Evolutionary conservation across 441 rosid genomes (phyloP), one percentile per base, ranked within the genome.

Genomic region (Raphanus hybrid): DNA sequence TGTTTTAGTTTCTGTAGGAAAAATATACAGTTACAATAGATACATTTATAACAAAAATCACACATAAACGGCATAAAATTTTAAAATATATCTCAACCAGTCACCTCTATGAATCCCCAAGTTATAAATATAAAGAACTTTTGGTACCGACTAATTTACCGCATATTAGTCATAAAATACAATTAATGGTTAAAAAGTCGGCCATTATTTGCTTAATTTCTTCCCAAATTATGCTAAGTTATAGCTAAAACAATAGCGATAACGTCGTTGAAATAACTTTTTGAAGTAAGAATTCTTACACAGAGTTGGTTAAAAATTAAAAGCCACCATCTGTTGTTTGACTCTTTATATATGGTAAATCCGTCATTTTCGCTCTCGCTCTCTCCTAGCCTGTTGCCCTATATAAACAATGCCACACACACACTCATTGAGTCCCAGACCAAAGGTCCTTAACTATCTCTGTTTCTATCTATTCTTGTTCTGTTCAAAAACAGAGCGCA

Each of bases 401-500:
- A 80, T 80, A 80, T 76, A 76, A 71, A 80, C 74, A 65, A 71
- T 14, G 32, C 58, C 73, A 52, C 43, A 75, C 67, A 75, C 67
- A 43, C 32, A 75, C 29, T 67, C 81, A 66, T 57, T 67, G 43
- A 75, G 77, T 76, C 76, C 3, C 78, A 69, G 62, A 55, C 71
- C 66, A 67, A 3, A 71, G 43, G 34, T 57, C 41, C 73, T 45
- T 48, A 70, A 61, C 73, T 66, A 70, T 70, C 50, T 60, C 41
- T 16, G 11, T 54, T 52, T 15, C 23, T 15, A 10, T 69, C 27
- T 18, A 62, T 64, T 11, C 39, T 65, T 18, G 3, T 43, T 41
- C 60, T 74, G 37, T 50, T 39, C 16, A 8, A 70, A 61, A 71
- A 62, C 82, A 74, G 71, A 74, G 32, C 48, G 43, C 20, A 55